These are phyloP conservation scores for Protomyces pachydermus DNA, from an alignment of 1,139 yeast species.

Conservation along the genomic window DNA sequence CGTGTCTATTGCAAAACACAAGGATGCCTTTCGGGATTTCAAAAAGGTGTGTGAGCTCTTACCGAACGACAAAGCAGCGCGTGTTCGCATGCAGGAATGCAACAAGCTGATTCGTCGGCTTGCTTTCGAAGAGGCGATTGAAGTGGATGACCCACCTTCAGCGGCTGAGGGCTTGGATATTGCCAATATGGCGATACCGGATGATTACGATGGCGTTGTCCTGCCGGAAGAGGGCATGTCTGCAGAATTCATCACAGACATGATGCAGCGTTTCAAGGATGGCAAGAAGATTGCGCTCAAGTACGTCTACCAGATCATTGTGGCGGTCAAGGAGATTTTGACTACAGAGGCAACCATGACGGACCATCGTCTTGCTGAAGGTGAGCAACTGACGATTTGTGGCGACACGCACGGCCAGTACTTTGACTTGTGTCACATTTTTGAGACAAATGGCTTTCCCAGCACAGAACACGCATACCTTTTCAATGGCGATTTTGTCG, in stretches of 20 bases:
- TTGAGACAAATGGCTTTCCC: constrained; percentile 67
- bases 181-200: constrained; percentile 45
- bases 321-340: constrained; percentile 57
- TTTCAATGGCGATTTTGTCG: constrained; percentile 97
- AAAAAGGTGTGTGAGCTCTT: constrained; percentile 56
- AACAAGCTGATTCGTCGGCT: constrained; percentile 62
- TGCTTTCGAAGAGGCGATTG: constrained; percentile 84
- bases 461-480: constrained; percentile 63
- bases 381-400: constrained; percentile 63
- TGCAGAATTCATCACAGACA: constrained; percentile 54
- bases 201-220: constrained; percentile 60
- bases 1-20: constrained; percentile 70
- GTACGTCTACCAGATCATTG: constrained; percentile 77
- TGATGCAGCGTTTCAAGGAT: constrained; percentile 63
- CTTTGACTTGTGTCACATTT: constrained; percentile 78
- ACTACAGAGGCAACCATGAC: constrained; percentile 66
- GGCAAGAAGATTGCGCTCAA: constrained; percentile 73
- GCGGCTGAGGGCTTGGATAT: constrained; percentile 32
- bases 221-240: constrained; percentile 44
- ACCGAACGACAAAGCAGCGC: constrained; percentile 69
- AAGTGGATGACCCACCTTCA: constrained; percentile 53
- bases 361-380: constrained; percentile 53
- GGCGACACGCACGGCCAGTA: constrained; percentile 99
- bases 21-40: constrained; percentile 68
- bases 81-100: constrained; percentile 60